Evolutionary conservation across 805 yeast genomes (phyloP).

Genomic region (Candida qinlingensis): DNA sequence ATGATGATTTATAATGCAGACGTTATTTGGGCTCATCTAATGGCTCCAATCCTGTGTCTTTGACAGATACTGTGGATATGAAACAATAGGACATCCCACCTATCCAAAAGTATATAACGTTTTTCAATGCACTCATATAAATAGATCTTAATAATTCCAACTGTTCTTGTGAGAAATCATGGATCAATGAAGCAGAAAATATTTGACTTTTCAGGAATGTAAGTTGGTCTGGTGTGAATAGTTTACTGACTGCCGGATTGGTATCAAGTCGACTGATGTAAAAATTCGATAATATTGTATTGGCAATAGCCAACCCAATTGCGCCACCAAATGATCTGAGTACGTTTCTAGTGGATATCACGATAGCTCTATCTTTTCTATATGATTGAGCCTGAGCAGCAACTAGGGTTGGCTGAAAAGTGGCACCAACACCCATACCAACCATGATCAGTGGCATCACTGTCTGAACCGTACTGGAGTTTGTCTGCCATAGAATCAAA

Average conservation of each 20-base stretch:
- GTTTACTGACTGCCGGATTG: background rate
- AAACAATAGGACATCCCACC: conserved; percentile 2
- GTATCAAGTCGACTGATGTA: background rate
- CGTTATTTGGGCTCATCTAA: background rate
- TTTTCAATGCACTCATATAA: conserved; percentile 1
- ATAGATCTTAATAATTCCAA: background rate
- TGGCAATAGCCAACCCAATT: conserved; percentile 43
- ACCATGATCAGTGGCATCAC: conserved; percentile 28
- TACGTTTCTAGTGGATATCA: conserved; percentile 50
- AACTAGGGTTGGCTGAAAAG: conserved; percentile 21
- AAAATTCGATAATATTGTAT: conserved; percentile 8
- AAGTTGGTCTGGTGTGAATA: background rate
- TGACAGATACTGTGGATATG: background rate
- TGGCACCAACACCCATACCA: conserved; percentile 32
- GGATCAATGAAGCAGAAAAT: background rate
- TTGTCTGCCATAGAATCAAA: conserved; percentile 17
- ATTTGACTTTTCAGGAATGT: background rate
- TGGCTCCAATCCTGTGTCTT: conserved; percentile 2
- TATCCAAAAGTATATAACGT: conserved; percentile 2
- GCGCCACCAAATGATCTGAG: conserved; percentile 56
- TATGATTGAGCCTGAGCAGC: conserved; percentile 52
- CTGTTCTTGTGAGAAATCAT: background rate
- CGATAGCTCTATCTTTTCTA: conserved; percentile 50
- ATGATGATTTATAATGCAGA: background rate
- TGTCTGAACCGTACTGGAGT: conserved; percentile 30